Conservation (phyloP, 345 rosid species). For the Melastoma malabathricum region DNA sequence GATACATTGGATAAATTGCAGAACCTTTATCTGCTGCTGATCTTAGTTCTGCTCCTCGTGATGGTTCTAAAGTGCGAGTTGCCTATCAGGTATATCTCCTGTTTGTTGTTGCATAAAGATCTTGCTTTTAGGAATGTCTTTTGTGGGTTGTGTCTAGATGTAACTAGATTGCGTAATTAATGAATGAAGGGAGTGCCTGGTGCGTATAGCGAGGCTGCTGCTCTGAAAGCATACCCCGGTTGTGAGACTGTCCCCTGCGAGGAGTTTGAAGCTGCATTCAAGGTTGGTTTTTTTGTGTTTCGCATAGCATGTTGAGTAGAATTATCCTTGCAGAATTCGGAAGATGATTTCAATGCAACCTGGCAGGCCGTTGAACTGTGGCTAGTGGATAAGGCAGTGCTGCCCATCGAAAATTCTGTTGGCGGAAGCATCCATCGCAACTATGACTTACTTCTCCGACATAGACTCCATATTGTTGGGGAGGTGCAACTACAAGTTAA, state of each 20-base stretch:
- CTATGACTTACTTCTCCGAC: conserved; percentile 88
- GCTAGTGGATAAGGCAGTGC: conserved; percentile 85
- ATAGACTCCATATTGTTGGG: conserved; percentile 86
- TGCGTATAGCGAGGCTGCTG: conserved; percentile 90
- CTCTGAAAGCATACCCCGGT: conserved; percentile 68
- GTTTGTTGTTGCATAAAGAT: conserved; percentile 4
- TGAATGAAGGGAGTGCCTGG: conserved; percentile 68
- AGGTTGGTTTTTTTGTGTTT: conserved; percentile 23
- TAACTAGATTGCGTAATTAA: conserved; percentile 3
- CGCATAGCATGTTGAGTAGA: too few relatives aligned
- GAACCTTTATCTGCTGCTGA: conserved; percentile 57
- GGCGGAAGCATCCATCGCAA: conserved; percentile 93
- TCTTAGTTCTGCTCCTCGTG: conserved; percentile 23
- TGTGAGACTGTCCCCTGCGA: conserved; percentile 91
- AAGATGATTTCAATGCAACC: too few relatives aligned
- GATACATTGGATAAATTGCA: conserved; percentile 19
- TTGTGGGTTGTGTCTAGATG: too few relatives aligned
- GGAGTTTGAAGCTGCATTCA: conserved; percentile 69
- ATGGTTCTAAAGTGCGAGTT: conserved; percentile 52
- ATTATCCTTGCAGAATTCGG: too few relatives aligned
- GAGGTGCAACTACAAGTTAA: conserved; percentile 71
- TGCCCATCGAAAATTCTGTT: conserved; percentile 83
- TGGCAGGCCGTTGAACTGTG: conserved; percentile 86
- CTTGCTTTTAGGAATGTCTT: too few relatives aligned
- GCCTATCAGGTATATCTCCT: conserved; percentile 65